Percentiles rank a stretch among this genome's conserved stretches.
These are phyloP conservation scores for Excoecaria cochinchinensis DNA, from an alignment of 345 rosid genomes.

Conservation along the genomic window DNA sequence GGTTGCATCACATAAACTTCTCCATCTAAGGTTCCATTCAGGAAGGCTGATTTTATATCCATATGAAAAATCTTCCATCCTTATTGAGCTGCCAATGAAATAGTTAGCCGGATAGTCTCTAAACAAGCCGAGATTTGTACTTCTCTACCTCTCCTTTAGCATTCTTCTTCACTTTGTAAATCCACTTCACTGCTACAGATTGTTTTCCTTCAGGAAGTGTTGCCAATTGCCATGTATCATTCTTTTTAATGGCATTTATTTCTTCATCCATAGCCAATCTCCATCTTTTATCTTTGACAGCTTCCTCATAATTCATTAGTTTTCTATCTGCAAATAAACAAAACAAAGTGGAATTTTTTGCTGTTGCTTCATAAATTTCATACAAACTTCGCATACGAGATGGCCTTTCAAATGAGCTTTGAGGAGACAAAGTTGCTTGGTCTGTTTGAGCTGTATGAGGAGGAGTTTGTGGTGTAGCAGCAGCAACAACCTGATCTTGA, in stretches of 20 bases:
- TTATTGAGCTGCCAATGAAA: not conserved
- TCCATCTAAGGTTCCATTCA: not conserved
- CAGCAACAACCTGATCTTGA: not conserved
- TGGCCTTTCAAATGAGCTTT: not conserved
- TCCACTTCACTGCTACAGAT: not conserved
- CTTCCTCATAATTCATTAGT: not conserved
- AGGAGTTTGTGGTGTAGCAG: not conserved
- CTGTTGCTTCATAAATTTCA: not conserved
- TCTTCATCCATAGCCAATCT: not conserved
- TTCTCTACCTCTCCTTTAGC: not conserved
- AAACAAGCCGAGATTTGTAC: not conserved
- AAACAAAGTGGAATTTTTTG: not conserved
- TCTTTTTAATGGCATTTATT: not conserved
- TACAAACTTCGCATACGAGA: not conserved
- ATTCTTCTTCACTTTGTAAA: conserved; percentile 1
- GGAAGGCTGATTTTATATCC: not conserved
- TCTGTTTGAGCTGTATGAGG: not conserved
- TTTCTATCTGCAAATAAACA: not conserved
- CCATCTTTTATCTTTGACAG: not conserved
- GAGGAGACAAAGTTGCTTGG: not conserved
- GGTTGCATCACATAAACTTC: not conserved
- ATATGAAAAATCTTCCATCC: not conserved
- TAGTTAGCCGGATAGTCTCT: not conserved
- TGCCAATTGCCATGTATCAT: not conserved
- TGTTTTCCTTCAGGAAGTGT: not conserved